These are phyloP conservation scores for Boletus reticuloceps DNA, from an alignment of 768 basidiomycete species.

Conservation along the genomic window DNA sequence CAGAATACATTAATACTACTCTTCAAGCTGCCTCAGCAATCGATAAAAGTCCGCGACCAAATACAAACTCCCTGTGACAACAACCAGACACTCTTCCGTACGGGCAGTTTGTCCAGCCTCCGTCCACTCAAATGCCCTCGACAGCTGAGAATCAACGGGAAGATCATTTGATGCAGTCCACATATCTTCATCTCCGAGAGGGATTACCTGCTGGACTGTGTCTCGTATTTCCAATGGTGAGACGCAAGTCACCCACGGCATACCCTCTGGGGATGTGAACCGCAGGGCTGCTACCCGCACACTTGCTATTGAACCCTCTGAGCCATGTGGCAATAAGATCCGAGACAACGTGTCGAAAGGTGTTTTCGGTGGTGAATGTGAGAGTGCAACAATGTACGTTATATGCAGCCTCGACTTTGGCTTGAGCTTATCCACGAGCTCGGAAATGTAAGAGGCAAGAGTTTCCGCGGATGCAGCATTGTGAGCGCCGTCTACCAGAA, in stretches of 20 bases:
- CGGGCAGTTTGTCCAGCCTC: constrained; percentile 10
- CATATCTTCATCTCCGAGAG: constrained; percentile 39
- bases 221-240: constrained; percentile 47
- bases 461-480: constrained; percentile 75
- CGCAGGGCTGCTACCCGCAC: constrained; percentile 51
- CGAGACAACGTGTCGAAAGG: constrained; percentile 69
- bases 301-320: constrained; percentile 26
- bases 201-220: constrained; percentile 42
- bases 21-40: constrained; percentile 25
- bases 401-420: constrained; percentile 36
- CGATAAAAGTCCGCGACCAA: constrained; percentile 92
- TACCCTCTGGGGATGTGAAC: constrained; percentile 80
- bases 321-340: constrained; percentile 48
- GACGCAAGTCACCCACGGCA: constrained; percentile 90
- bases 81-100: constrained; percentile 44
- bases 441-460: constrained; percentile 58
- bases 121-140: constrained; percentile 51
- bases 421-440: constrained; percentile 30
- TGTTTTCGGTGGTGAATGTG: constrained; percentile 84
- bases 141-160: constrained; percentile 35
- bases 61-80: constrained; percentile 91
- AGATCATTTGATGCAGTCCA: constrained; percentile 41
- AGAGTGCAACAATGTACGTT: constrained; percentile 79
- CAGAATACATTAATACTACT: neutral
- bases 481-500: constrained; percentile 93